phyloP scores from a whole-genome alignment of 1,284 basidiomycete species.

The Malassezia sp. region DNA sequence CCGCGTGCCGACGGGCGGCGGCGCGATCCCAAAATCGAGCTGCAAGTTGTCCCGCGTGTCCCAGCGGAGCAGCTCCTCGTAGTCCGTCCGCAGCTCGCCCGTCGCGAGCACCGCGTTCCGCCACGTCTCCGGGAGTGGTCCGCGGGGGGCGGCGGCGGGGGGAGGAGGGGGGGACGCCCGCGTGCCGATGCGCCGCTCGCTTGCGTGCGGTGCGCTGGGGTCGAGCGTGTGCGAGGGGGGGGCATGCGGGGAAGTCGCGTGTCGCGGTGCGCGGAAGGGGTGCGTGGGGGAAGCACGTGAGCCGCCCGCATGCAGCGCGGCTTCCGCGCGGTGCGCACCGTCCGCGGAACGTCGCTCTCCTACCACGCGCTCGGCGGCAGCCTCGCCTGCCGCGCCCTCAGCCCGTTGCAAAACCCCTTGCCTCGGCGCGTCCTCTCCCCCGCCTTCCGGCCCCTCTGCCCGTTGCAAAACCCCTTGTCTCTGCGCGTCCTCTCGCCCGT shows the following conservation, averaged over 20 bases:
- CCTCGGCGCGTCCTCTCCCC: too few relatives aligned
- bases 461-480: too few relatives aligned
- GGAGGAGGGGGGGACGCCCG: not conserved
- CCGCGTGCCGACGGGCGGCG: slow-evolving; percentile 16
- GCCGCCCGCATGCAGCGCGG: too few relatives aligned
- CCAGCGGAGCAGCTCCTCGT: slow-evolving; percentile 4
- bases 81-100: slow-evolving; percentile 2
- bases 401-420: too few relatives aligned
- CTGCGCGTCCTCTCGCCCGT: too few relatives aligned
- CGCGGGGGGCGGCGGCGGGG: not conserved
- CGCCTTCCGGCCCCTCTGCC: too few relatives aligned
- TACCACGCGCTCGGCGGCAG: too few relatives aligned
- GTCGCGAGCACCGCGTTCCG: not conserved
- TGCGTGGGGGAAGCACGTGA: slow-evolving; percentile 1
- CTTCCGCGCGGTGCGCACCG: too few relatives aligned
- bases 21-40: slow-evolving; percentile 33
- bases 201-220: not conserved
- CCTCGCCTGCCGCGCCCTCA: too few relatives aligned
- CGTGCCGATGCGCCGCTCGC: not conserved
- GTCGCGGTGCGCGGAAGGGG: too few relatives aligned
- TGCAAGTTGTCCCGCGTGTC: slow-evolving; percentile 19
- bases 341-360: too few relatives aligned
- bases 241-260: not conserved
- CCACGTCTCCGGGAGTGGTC: slow-evolving; percentile 4
- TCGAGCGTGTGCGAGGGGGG: not conserved